Base-by-base conservation (phyloP, 2,329 filamentous ascomycete genomes). In the Aureobasidium lini region DNA sequence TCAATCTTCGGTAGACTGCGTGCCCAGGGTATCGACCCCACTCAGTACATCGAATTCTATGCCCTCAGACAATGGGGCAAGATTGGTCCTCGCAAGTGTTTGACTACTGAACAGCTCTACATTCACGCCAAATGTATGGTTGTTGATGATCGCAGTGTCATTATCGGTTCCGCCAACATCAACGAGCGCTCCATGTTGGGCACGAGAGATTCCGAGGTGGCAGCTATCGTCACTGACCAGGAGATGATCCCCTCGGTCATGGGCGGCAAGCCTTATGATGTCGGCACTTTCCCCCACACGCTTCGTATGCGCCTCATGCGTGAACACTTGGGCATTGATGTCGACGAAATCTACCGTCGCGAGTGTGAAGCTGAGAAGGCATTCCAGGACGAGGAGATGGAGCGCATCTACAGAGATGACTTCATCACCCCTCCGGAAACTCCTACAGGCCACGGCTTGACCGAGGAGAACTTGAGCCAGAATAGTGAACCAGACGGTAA, bases 161-260 rank as follows among this genome's bases (percentile, higher is more conserved):
- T 99, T 62, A 99, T 99, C 66, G 94, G 94, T 16, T 97, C 93
- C 47, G 94, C 94, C 57, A 99, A 99, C 71, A 97, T 99, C 78
- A 99, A 99, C 68, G 94, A 99, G 73, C 86, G 94, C 47, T 97
- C 93, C 6, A 91, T 97, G 90, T 74, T 96, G 62, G 94, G 94
- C 8, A 87, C 84, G 50, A 84, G 94, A 67, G 94, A 99, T 72
- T 96, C 93, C 0, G 94, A 99, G 73, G 85, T 89, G 63, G 94
- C 93, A 5, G 87, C 92, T 6, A 82, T 97, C 44, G 89, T 99
- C 43, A 85, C 93, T 57, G 94, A 99, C 70, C 93, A 89, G 1
- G 90, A 96, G 71, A 91, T 96, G 84, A 83, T 96, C 60, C 86
- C 85, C 79, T 96, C 92, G 6, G 89, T 83, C 57, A 97, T 99